phyloP scores from a whole-genome alignment of 192 early-diverging fungal species.

The Ramicandelaber brevisporus region DNA sequence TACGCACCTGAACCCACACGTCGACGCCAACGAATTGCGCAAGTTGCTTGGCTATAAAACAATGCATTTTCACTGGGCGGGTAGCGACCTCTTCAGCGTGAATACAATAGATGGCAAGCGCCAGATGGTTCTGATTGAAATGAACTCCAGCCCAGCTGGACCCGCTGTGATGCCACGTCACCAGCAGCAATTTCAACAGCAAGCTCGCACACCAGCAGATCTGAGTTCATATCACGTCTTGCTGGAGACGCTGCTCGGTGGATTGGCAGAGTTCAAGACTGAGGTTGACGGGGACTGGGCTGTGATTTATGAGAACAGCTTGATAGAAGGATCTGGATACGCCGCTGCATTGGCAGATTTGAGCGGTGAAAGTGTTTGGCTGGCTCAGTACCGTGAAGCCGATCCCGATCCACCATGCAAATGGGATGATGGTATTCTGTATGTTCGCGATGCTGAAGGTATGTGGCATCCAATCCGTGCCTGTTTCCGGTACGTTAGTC shows the following conservation, averaged over 20 bases:
- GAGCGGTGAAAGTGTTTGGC: slow-evolving; percentile 47
- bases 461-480: slow-evolving; percentile 61
- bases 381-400: slow-evolving; percentile 41
- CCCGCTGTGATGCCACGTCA: slow-evolving; percentile 77
- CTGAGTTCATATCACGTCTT: slow-evolving; percentile 58
- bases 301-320: slow-evolving; percentile 67
- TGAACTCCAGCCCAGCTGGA: slow-evolving; percentile 76
- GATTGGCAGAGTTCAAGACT: too few relatives aligned
- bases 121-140: slow-evolving; percentile 83
- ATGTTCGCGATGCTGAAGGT: slow-evolving; percentile 30
- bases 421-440: slow-evolving; percentile 49
- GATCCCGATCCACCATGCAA: slow-evolving; percentile 52
- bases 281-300: too few relatives aligned
- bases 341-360: slow-evolving; percentile 58
- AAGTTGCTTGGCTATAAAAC: slow-evolving; percentile 36
- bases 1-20: slow-evolving; percentile 64
- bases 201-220: too few relatives aligned
- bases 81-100: slow-evolving; percentile 70
- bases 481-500: slow-evolving; percentile 73
- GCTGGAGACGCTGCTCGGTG: slow-evolving; percentile 56
- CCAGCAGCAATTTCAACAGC: too few relatives aligned
- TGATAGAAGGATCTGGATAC: slow-evolving; percentile 67
- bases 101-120: slow-evolving; percentile 56
- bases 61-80: slow-evolving; percentile 69
- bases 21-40: slow-evolving; percentile 29